A percentile compares a stretch with the other conserved stretches of the same genome.
Evolutionary conservation across 805 yeast genomes (phyloP).

Genomic region (Starmerella powellii): DNA sequence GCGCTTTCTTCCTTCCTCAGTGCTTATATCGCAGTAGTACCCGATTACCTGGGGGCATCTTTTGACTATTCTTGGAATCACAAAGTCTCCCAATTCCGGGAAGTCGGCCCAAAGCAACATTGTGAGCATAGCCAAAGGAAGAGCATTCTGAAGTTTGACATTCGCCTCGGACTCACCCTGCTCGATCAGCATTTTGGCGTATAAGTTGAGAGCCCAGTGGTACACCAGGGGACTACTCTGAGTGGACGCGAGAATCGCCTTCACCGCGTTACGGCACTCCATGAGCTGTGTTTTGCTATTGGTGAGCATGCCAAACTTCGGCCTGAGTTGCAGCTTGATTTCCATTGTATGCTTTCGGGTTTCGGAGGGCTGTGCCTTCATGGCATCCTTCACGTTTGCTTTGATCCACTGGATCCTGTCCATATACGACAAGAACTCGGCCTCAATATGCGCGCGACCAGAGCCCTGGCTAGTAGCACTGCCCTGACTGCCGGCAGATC

Average conservation of each 20-base stretch:
- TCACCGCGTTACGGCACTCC: constrained; percentile 36
- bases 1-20: constrained; percentile 64
- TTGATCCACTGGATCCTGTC: constrained; percentile 40
- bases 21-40: constrained; percentile 57
- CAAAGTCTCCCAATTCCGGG: constrained; percentile 42
- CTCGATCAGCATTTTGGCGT: constrained; percentile 72
- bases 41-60: constrained; percentile 88
- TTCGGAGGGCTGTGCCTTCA: constrained; percentile 38
- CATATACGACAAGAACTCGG: constrained; percentile 27
- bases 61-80: constrained; percentile 74
- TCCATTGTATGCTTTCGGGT: constrained; percentile 43
- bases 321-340: constrained; percentile 67
- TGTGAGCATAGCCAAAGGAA: constrained; percentile 65
- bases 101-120: constrained; percentile 39
- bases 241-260: constrained; percentile 39
- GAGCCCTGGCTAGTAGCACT: too few species aligned
- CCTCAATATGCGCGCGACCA: constrained; percentile 23
- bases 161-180: constrained; percentile 91
- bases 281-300: constrained; percentile 51
- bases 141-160: constrained; percentile 62
- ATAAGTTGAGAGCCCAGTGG: constrained; percentile 65
- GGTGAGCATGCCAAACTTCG: constrained; percentile 85
- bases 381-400: constrained; percentile 41
- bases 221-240: constrained; percentile 39
- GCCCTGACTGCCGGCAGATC: too few species aligned